phyloP scores from a whole-genome alignment of 768 basidiomycete species.

The Filobasidium wieringae region DNA sequence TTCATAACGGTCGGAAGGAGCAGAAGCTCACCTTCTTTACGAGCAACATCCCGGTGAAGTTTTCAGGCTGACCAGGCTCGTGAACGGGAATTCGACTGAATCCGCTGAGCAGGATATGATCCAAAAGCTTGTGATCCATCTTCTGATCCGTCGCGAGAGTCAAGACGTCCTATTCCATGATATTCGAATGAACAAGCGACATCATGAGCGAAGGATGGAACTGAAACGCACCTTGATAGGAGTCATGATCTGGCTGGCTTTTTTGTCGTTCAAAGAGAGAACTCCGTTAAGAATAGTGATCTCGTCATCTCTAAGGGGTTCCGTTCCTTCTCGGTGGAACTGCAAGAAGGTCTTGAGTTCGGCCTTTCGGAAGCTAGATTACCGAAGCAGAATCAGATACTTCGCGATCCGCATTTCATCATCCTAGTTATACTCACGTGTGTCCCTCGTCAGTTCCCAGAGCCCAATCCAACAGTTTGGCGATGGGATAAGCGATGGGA shows the following conservation, averaged over 20 bases:
- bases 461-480: constrained; percentile 63
- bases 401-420: neutral
- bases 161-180: constrained; percentile 63
- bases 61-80: constrained; percentile 52
- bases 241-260: constrained; percentile 65
- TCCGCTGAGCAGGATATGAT: constrained; percentile 50
- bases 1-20: neutral
- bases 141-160: constrained; percentile 65
- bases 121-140: constrained; percentile 65
- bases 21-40: constrained; percentile 57
- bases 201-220: neutral
- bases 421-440: constrained; percentile 34
- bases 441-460: constrained; percentile 60
- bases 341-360: constrained; percentile 43
- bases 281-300: constrained; percentile 40
- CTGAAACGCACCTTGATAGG: constrained; percentile 50
- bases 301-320: constrained; percentile 42
- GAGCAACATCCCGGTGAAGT: constrained; percentile 70
- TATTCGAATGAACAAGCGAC: neutral
- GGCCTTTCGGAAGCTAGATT: constrained; percentile 35
- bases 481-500: constrained; percentile 63
- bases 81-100: constrained; percentile 90
- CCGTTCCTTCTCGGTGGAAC: constrained; percentile 41
- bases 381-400: too few relatives aligned
- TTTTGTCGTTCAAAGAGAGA: constrained; percentile 39